These are phyloP conservation scores for Polymyxa betae DNA, from an alignment of 208 protist genomes.

Conservation along the genomic window DNA sequence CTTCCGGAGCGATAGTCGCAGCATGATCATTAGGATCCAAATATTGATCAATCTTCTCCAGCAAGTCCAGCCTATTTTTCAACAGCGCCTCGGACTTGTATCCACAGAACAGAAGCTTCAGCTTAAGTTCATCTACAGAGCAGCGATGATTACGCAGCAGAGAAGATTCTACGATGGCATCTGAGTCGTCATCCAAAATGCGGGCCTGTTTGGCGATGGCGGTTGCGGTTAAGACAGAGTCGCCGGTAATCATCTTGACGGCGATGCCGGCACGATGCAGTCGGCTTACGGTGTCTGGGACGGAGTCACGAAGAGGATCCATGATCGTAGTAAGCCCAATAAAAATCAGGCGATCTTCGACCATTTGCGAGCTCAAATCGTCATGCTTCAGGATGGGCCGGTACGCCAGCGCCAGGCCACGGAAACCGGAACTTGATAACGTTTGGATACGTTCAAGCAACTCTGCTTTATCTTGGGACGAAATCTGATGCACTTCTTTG, in stretches of 20 bases:
- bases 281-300: constrained; percentile 55
- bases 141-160: neutral
- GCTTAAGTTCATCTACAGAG: neutral
- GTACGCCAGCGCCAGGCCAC: constrained; percentile 61
- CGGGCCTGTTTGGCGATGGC: constrained; percentile 68
- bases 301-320: constrained; percentile 61
- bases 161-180: neutral
- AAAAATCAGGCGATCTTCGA: constrained; percentile 56
- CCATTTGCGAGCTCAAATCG: neutral
- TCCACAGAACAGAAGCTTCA: neutral
- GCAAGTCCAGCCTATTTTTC: neutral
- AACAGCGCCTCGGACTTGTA: neutral
- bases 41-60: neutral
- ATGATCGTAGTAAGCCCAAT: constrained; percentile 48
- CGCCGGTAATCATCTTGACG: constrained; percentile 70
- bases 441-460: neutral
- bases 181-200: constrained; percentile 27
- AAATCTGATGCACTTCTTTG: neutral
- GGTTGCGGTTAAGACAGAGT: constrained; percentile 65
- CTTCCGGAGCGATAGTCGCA: neutral
- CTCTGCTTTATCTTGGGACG: neutral
- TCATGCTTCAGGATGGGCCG: neutral
- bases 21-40: neutral
- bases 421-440: constrained; percentile 5
- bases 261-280: constrained; percentile 58